A percentile compares a stretch with the other conserved stretches of the same genome.
Evolutionary conservation across 345 rosid genomes (phyloP).

Genomic region (Alliaria petiolata): DNA sequence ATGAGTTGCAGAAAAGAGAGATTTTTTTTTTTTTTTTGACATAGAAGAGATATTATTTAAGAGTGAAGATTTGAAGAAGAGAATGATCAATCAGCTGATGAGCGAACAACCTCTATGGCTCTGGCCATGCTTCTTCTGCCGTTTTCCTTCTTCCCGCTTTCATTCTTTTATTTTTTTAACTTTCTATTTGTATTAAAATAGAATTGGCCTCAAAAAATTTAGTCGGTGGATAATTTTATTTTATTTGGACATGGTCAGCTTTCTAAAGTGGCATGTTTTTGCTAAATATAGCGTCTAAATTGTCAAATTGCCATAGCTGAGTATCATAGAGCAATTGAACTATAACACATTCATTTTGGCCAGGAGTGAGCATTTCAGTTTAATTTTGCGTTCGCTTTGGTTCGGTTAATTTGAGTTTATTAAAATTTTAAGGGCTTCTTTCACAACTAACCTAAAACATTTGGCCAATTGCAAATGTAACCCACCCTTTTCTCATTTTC

Average conservation of each 20-base stretch:
- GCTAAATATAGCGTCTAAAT: neutral
- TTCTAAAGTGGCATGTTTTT: conserved; percentile 2
- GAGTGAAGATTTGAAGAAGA: conserved; percentile 14
- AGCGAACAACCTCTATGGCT: conserved; percentile 33
- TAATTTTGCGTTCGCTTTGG: no score
- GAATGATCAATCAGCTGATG: conserved; percentile 14
- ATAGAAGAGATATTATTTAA: no score
- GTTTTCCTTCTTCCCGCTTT: conserved; percentile 26
- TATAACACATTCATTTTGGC: neutral
- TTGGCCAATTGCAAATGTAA: no score
- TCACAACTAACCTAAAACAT: no score
- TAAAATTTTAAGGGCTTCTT: no score
- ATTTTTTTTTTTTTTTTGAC: no score
- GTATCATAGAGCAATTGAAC: neutral
- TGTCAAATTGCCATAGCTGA: neutral
- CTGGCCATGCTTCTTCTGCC: conserved; percentile 29
- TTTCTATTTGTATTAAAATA: no score
- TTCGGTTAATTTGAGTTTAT: no score
- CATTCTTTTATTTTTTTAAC: neutral
- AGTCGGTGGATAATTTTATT: neutral
- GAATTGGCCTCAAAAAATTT: neutral
- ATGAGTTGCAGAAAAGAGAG: conserved; percentile 15
- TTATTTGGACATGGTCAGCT: neutral
- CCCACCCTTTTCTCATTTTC: no score
- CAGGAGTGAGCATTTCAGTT: no score